These are phyloP conservation scores for Hamigera avellanea DNA, from an alignment of 495 filamentous ascomycete genomes.

Conservation along the genomic window DNA sequence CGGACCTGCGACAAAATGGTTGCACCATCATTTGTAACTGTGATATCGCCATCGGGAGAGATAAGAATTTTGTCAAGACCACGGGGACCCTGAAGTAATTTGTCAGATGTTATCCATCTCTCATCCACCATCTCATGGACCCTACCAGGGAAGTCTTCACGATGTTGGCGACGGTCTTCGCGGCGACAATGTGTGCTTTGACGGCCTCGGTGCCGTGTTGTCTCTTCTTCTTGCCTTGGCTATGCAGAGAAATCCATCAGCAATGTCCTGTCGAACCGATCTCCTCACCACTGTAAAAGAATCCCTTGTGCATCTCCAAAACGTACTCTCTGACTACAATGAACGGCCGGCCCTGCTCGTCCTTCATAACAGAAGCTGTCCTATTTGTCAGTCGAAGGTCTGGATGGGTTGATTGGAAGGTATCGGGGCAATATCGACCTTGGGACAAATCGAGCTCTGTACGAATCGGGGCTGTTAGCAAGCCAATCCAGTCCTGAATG, in stretches of 20 bases:
- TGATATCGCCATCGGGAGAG: constrained; percentile 97
- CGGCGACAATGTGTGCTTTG: constrained; percentile 94
- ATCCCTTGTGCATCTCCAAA: no score
- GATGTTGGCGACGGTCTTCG: constrained; percentile 89
- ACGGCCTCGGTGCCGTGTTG: constrained; percentile 93
- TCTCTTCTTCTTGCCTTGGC: constrained; percentile 96
- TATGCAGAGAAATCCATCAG: constrained; percentile 25
- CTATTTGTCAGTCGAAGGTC: constrained; percentile 16
- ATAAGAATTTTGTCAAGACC: constrained; percentile 99
- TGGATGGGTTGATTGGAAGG: no score
- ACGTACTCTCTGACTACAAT: constrained; percentile 97
- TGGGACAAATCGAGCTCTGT: constrained; percentile 67
- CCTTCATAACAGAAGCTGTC: constrained; percentile 64
- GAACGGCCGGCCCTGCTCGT: constrained; percentile 94
- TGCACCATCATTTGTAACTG: constrained; percentile 97
- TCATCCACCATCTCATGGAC: no score
- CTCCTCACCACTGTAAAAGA: no score
- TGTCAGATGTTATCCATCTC: constrained; percentile 9
- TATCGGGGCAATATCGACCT: constrained; percentile 32
- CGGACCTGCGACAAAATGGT: constrained; percentile 82
- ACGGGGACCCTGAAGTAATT: constrained; percentile 57
- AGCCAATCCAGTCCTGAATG: constrained; percentile 12
- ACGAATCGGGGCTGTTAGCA: constrained; percentile 11
- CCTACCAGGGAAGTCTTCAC: constrained; percentile 84
- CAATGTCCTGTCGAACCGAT: not conserved